Percentiles rank a stretch among this genome's conserved stretches.
Evolutionary conservation across 257 asterid species (phyloP).

Genomic region (Ophiorrhiza pumila): DNA sequence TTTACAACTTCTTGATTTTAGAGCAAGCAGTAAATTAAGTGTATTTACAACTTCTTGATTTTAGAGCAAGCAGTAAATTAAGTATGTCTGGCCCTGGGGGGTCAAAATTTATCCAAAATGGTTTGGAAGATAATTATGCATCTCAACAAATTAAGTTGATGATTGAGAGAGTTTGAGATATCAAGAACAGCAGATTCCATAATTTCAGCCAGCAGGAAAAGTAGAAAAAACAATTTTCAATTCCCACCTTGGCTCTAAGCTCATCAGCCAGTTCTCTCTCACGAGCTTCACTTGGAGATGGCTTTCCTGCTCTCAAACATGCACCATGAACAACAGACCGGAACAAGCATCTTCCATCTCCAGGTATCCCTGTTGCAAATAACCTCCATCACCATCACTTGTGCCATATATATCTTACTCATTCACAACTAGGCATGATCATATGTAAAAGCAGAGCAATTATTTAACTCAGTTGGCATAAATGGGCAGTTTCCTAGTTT

Average conservation of each 20-base stretch:
- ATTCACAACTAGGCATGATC: background rate
- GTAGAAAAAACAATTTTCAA: too few species aligned
- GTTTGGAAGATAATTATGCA: background rate
- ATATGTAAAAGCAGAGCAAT: background rate
- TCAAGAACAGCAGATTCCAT: background rate
- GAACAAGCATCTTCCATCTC: conserved; percentile 79
- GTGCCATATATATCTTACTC: background rate
- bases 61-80: too few species aligned
- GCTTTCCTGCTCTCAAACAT: conserved; percentile 53
- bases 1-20: too few species aligned
- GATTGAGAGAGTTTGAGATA: too few species aligned
- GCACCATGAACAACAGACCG: conserved; percentile 74
- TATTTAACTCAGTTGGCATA: background rate
- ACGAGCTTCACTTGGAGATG: conserved; percentile 50
- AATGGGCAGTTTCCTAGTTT: background rate
- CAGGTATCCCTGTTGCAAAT: conserved; percentile 55
- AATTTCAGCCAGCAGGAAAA: too few species aligned
- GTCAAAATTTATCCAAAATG: background rate
- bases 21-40: too few species aligned
- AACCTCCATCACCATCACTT: too few species aligned
- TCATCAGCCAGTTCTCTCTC: conserved; percentile 71
- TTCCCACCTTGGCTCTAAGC: conserved; percentile 58
- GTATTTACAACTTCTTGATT: too few species aligned
- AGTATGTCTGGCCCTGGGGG: background rate
- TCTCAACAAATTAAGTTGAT: too few species aligned